phyloP scores from a whole-genome alignment of 2,329 filamentous ascomycete species.

The Pyrenophora graminea region DNA sequence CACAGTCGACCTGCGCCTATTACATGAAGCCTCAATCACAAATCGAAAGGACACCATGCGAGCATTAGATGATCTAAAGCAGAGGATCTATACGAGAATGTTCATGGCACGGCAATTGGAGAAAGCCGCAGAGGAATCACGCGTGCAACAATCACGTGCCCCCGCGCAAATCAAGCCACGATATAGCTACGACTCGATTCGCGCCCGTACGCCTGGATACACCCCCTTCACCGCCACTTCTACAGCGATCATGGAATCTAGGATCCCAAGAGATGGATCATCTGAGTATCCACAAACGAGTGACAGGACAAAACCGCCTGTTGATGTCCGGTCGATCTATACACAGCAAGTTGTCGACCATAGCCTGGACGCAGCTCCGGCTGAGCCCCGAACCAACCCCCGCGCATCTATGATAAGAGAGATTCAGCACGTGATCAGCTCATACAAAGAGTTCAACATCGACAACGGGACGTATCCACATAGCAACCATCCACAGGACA shows the following conservation, averaged over 20 bases:
- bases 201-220: slow-evolving; percentile 19
- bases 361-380: slow-evolving; percentile 29
- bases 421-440: slow-evolving; percentile 41
- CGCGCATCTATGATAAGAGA: slow-evolving; percentile 35
- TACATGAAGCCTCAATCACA: slow-evolving; percentile 46
- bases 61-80: slow-evolving; percentile 45
- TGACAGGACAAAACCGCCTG: slow-evolving; percentile 17
- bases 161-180: slow-evolving; percentile 24
- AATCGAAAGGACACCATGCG: slow-evolving; percentile 41
- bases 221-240: slow-evolving; percentile 28
- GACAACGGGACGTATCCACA: slow-evolving; percentile 1
- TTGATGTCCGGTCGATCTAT: slow-evolving; percentile 5
- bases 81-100: slow-evolving; percentile 37
- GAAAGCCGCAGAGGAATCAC: slow-evolving; percentile 3
- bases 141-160: slow-evolving; percentile 9
- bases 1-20: slow-evolving; percentile 39
- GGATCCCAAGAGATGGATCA: slow-evolving; percentile 24
- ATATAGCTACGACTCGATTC: slow-evolving; percentile 7
- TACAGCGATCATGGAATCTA: slow-evolving; percentile 12
- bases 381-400: slow-evolving; percentile 28
- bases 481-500: slow-evolving; percentile 4
- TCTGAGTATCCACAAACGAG: slow-evolving; percentile 31
- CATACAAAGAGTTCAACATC: slow-evolving; percentile 32
- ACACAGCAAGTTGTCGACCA: slow-evolving; percentile 14
- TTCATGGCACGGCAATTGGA: slow-evolving; percentile 27